These are phyloP conservation scores for Gloeophyllum trabeum DNA, from an alignment of 768 basidiomycete genomes.

Conservation along the genomic window DNA sequence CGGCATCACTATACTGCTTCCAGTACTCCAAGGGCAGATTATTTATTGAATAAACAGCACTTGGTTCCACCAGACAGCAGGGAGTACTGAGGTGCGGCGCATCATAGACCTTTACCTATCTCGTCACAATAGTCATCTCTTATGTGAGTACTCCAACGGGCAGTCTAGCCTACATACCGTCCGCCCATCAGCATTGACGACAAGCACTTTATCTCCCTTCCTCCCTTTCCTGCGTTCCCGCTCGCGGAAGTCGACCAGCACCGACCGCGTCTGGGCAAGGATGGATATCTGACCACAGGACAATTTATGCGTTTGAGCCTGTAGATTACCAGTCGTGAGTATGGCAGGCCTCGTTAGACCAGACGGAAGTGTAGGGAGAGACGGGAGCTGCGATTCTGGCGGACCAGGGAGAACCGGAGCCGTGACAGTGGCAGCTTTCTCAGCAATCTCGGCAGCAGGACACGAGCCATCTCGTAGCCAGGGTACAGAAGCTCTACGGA, in stretches of 20 bases:
- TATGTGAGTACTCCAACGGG: slow-evolving; percentile 1
- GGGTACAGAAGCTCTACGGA: background rate
- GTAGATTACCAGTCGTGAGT: slow-evolving; percentile 13
- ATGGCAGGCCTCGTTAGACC: background rate
- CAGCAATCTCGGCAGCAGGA: too few relatives aligned
- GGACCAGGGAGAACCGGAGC: too few relatives aligned
- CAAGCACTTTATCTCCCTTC: slow-evolving; percentile 33
- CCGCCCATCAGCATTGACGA: slow-evolving; percentile 27
- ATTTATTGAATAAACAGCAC: slow-evolving; percentile 20
- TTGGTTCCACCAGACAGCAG: slow-evolving; percentile 34
- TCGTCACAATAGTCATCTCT: background rate
- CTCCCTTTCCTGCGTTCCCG: slow-evolving; percentile 34
- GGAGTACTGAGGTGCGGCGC: slow-evolving; percentile 41
- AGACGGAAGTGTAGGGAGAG: background rate
- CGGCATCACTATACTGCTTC: slow-evolving; percentile 36
- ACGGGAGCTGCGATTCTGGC: background rate
- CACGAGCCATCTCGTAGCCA: background rate
- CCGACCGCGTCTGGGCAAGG: slow-evolving; percentile 33
- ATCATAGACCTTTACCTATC: slow-evolving; percentile 31
- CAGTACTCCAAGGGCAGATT: slow-evolving; percentile 29
- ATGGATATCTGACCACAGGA: slow-evolving; percentile 35
- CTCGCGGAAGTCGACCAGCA: slow-evolving; percentile 49
- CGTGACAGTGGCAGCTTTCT: too few relatives aligned
- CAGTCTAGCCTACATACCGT: slow-evolving; percentile 18
- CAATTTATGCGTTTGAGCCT: slow-evolving; percentile 33